Conservation (phyloP, 345 rosid species). For the Sisymbrium altissimum region DNA sequence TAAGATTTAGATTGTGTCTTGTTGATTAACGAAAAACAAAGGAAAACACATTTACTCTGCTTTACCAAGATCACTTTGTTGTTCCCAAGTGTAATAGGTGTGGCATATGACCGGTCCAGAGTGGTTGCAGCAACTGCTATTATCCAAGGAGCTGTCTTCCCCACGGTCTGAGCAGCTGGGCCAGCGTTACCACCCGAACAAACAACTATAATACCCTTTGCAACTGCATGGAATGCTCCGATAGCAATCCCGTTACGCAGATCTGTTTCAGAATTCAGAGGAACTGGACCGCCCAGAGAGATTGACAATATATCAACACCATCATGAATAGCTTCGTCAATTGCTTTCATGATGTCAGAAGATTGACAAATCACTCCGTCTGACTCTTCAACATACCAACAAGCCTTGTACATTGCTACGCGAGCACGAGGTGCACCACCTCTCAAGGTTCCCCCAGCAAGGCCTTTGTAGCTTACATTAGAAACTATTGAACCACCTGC, state of each 20-base stretch:
- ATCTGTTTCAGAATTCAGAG: not conserved
- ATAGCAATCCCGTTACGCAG: constrained; percentile 17
- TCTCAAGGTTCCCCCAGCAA: constrained; percentile 39
- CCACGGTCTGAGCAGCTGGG: constrained; percentile 32
- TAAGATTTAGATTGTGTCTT: not conserved
- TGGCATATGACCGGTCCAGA: constrained; percentile 43
- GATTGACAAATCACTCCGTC: not conserved
- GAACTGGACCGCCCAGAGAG: constrained; percentile 38
- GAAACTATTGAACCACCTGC: constrained; percentile 46
- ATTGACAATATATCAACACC: constrained; percentile 45
- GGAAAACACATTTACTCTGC: too few species aligned
- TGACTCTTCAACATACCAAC: constrained; percentile 33
- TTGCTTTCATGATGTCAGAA: constrained; percentile 45
- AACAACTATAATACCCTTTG: constrained; percentile 34
- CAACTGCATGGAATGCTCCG: constrained; percentile 47
- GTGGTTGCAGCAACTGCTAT: constrained; percentile 51
- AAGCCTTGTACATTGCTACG: constrained; percentile 47
- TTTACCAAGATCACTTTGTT: not conserved
- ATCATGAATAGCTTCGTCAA: constrained; percentile 51
- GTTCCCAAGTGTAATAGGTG: constrained; percentile 16
- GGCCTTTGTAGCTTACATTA: constrained; percentile 41
- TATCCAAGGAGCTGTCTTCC: constrained; percentile 48
- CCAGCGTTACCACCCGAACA: constrained; percentile 33
- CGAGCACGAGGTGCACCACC: constrained; percentile 44
- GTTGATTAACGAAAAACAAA: too few species aligned